Evolutionary conservation across 192 early-diverging fungal genomes (phyloP).

Genomic region (Gaertneriomyces semiglobifer): DNA sequence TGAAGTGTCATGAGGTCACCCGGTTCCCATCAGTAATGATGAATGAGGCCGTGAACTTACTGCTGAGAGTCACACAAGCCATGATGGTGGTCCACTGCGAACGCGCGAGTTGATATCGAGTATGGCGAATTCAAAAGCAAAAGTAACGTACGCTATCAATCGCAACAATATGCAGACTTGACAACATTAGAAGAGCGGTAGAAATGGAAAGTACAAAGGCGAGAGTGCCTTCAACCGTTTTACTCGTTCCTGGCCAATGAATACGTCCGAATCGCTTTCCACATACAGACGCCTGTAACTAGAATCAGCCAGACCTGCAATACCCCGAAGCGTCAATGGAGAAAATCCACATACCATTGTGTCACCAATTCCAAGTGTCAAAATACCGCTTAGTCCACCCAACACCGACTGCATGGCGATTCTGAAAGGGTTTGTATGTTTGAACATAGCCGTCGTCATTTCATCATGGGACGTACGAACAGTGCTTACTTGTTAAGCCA

Average conservation of each 20-base stretch:
- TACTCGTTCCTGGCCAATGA: constrained; percentile 71
- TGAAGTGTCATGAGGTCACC: constrained; percentile 14
- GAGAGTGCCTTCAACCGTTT: constrained; percentile 83
- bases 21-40: no score
- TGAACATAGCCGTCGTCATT: background rate
- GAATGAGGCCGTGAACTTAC: background rate
- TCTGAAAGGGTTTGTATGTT: background rate
- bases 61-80: background rate
- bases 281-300: constrained; percentile 68
- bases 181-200: constrained; percentile 22
- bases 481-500: constrained; percentile 70
- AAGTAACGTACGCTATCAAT: background rate
- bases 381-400: constrained; percentile 68
- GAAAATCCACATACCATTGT: constrained; percentile 51
- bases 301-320: background rate
- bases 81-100: background rate
- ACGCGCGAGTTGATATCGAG: no score
- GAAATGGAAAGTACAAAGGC: constrained; percentile 74
- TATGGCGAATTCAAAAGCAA: no score
- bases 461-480: background rate
- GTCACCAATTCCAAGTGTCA: constrained; percentile 89
- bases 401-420: constrained; percentile 28
- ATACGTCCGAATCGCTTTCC: constrained; percentile 70
- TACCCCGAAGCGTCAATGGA: no score
- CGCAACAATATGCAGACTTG: background rate